Evolutionary conservation across 345 rosid genomes (phyloP), one percentile per base, ranked within the genome.

Genomic region (Limnanthes douglasii): DNA sequence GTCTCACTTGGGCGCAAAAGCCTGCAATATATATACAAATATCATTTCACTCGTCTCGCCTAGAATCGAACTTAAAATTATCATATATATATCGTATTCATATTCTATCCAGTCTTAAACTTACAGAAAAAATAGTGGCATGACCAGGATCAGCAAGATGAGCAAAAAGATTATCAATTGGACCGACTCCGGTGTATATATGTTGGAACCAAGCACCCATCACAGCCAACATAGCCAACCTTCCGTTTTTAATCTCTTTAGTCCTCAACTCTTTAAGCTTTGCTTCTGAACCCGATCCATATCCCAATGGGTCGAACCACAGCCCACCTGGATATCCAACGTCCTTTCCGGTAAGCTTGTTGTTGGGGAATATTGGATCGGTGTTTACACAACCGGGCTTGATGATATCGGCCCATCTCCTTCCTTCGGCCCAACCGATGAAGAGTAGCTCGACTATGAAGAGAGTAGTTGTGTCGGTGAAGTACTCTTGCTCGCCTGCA

Each of bases 121-220:
- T 71, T 68, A 79, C 97, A 39, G 95, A 70, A 53, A 88, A 90
- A 57, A 84, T 25, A 5, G 76, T 90, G 46, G 95, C 98, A 26
- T 90, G 95, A 22, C 98, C 98, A 23, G 95, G 98, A 65, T 90
- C 95, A 27, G 93, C 78, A 11, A 90, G 95, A 62, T 90, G 98
- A 19, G 94, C 94, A 39, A 80, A 84, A 43, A 90, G 85, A 48
- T 90, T 90, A 53, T 84, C 98, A 13, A 90, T 90, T 7, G 98
- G 98, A 24, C 98, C 98, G 14, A 94, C 72, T 9, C 95, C 95
- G 0, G 95, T 84, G 78, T 90, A 90, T 34, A 90, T 75, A 45
- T 90, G 98, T 58, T 90, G 95, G 72, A 90, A 90, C 98, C 98
- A 84, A 6, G 95, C 98, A 21, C 98, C 98, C 76, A 90, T 75